Evolutionary conservation across 2,329 filamentous ascomycete genomes (phyloP).

Genomic region (Microdochium paspali): DNA sequence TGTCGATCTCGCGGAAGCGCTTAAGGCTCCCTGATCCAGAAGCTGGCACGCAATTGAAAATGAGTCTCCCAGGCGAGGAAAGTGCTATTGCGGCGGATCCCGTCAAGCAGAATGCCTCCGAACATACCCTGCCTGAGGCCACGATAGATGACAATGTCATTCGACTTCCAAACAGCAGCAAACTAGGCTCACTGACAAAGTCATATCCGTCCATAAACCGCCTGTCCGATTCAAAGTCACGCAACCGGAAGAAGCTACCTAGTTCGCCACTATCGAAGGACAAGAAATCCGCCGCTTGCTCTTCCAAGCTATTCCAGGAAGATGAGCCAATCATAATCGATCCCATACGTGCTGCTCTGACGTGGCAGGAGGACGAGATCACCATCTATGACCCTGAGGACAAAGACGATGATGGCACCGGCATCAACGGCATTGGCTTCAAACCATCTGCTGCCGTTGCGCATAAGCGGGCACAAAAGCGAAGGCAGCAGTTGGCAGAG

Average conservation of each 20-base stretch:
- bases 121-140: slow-evolving; percentile 9
- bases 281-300: slow-evolving; percentile 4
- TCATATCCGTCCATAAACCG: slow-evolving; percentile 29
- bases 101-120: slow-evolving; percentile 7
- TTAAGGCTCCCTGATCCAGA: slow-evolving; percentile 21
- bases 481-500: slow-evolving; percentile 51
- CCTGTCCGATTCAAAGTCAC: slow-evolving; percentile 27
- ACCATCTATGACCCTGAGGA: slow-evolving; percentile 57
- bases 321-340: slow-evolving; percentile 32
- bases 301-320: slow-evolving; percentile 8
- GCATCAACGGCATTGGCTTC: slow-evolving; percentile 60
- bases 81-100: slow-evolving; percentile 5
- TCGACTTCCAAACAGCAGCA: slow-evolving; percentile 5
- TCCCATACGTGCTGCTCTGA: slow-evolving; percentile 48
- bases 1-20: slow-evolving; percentile 25
- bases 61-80: slow-evolving; percentile 5
- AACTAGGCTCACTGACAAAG: slow-evolving; percentile 16
- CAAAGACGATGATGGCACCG: slow-evolving; percentile 56
- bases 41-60: slow-evolving; percentile 1
- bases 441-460: slow-evolving; percentile 53
- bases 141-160: slow-evolving; percentile 13
- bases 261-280: slow-evolving; percentile 14
- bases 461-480: slow-evolving; percentile 44
- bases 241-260: slow-evolving; percentile 9
- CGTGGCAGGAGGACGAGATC: slow-evolving; percentile 61